Evolutionary conservation across 2,329 filamentous ascomycete genomes (phyloP), one percentile per base, ranked within the genome.

Genomic region (Stachybotrys chlorohalonatus): DNA sequence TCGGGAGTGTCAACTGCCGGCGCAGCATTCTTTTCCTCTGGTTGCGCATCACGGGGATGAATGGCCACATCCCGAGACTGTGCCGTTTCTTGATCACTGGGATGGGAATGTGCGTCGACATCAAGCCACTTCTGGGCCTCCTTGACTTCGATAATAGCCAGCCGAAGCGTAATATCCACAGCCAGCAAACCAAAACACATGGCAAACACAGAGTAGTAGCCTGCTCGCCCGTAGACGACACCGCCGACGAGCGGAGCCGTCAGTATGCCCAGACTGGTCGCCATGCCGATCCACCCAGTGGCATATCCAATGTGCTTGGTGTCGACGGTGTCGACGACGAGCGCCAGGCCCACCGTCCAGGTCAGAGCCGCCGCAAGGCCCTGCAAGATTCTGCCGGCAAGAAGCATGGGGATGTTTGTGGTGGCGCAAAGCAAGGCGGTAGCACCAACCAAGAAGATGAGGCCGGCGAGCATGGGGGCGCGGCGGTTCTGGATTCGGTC

Each of bases 291-390:
- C 65, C 67, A 69, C 3, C 69, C 68, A 56, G 64, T 68, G 15
- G 67, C 66, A 49, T 59, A 61, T 11, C 68, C 68, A 15, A 70
- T 54, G 31, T 66, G 62, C 6, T 63, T 64, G 8, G 56, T 58
- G 36, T 68, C 63, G 7, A 69, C 67, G 4, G 65, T 66, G 49
- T 71, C 68, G 30, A 70, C 65, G 51, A 70, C 65, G 7, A 71
- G 64, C 9, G 68, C 68, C 31, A 71, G 60, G 4, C 68, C 68
- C 30, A 71, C 68, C 15, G 67, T 70, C 68, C 68, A 71, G 6
- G 67, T 70, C 24, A 71, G 55, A 31, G 66, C 63, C 6, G 65
- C 66, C 3, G 68, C 67, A 51, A 67, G 56, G 46, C 68, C 68
- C 53, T 71, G 68, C 13, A 70, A 56, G 30, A 63, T 60, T 45